phyloP scores from a whole-genome alignment of 345 rosid genomes.

The Gossypium rotundifolium region DNA sequence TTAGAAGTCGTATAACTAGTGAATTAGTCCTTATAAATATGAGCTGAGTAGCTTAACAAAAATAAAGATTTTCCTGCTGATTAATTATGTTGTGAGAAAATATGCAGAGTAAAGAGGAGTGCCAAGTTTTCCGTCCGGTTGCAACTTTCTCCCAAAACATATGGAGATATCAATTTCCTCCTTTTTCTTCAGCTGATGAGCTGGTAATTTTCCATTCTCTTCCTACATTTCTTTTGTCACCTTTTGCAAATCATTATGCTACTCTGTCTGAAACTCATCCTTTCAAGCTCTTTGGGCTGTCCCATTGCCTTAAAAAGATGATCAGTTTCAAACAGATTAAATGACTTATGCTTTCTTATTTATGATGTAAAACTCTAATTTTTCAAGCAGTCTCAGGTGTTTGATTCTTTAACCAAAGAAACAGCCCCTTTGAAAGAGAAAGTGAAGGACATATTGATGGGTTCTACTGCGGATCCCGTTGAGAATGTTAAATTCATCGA shows the following conservation, averaged over 20 bases:
- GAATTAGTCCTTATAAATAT: not conserved
- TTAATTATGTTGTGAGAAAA: not conserved
- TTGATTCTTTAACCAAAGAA: not conserved
- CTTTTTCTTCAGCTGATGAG: not conserved
- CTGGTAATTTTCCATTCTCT: not conserved
- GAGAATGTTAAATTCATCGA: not conserved
- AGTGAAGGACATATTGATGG: not conserved
- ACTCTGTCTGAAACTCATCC: too few relatives aligned
- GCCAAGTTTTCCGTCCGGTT: not conserved
- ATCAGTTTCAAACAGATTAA: too few relatives aligned
- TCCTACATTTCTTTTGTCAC: too few relatives aligned
- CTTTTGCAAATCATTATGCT: too few relatives aligned
- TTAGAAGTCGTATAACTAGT: too few relatives aligned
- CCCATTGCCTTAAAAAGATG: too few relatives aligned
- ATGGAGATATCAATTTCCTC: constrained; percentile 10
- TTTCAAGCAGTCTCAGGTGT: not conserved
- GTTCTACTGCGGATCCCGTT: not conserved
- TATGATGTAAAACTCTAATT: not conserved
- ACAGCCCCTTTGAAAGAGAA: not conserved
- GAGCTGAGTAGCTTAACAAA: not conserved
- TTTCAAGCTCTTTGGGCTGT: too few relatives aligned
- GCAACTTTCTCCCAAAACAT: not conserved
- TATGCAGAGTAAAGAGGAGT: not conserved
- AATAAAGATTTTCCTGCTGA: not conserved
- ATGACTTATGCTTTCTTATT: not conserved